Evolutionary conservation across 306 rosid genomes (phyloP).

Genomic region (Pachyrhizus erosus): DNA sequence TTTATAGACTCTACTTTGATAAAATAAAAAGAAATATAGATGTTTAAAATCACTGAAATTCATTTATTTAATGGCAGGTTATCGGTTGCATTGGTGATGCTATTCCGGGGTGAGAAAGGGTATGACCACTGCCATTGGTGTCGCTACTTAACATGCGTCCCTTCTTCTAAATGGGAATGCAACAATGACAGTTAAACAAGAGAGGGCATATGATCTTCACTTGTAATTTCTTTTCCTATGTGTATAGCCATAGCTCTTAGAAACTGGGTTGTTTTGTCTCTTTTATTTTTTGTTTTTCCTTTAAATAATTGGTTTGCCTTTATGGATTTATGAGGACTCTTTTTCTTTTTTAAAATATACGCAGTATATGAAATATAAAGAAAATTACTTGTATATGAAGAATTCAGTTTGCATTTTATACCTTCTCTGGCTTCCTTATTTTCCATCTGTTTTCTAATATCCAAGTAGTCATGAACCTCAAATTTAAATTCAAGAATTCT

Average conservation of each 20-base stretch:
- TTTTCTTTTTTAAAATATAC: background rate
- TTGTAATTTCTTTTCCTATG: background rate
- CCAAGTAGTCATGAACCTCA: too few relatives aligned
- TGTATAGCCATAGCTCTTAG: slow-evolving; percentile 42
- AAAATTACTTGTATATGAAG: slow-evolving; percentile 45
- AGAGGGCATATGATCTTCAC: background rate
- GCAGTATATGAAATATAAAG: background rate
- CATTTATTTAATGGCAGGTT: slow-evolving; percentile 54
- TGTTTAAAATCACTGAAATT: slow-evolving; percentile 1
- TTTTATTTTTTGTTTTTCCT: background rate
- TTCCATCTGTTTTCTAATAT: background rate
- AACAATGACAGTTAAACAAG: slow-evolving; percentile 35
- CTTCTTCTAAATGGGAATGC: slow-evolving; percentile 78
- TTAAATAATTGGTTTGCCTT: slow-evolving; percentile 29
- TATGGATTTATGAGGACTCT: slow-evolving; percentile 19
- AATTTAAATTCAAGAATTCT: background rate
- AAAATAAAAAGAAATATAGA: background rate
- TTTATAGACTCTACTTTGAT: background rate
- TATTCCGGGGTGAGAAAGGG: slow-evolving; percentile 66
- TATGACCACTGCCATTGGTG: slow-evolving; percentile 85
- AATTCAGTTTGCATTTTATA: slow-evolving; percentile 7
- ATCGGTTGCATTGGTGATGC: slow-evolving; percentile 66
- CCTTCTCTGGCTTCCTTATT: background rate
- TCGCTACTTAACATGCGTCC: slow-evolving; percentile 72
- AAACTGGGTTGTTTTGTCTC: background rate